A percentile compares a stretch with the other conserved stretches of the same genome.
phyloP scores from a whole-genome alignment of 371 early-diverging fungal genomes.

The Circinella umbellata region DNA sequence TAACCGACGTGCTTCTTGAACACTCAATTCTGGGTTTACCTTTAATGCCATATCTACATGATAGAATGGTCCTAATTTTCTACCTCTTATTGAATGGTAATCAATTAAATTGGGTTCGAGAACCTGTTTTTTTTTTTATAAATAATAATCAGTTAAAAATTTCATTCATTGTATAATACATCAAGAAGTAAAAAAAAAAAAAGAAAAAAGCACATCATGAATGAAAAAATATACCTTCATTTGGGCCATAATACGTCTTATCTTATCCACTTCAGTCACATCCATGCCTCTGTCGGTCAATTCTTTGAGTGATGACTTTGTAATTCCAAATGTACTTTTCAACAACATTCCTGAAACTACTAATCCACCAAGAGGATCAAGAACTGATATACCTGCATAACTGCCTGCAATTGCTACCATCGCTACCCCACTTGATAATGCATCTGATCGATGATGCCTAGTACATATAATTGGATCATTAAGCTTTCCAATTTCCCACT shows the following conservation, averaged over 20 bases:
- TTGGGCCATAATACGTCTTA: constrained; percentile 27
- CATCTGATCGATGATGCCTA: constrained; percentile 77
- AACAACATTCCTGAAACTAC: constrained; percentile 66
- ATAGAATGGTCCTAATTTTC: constrained; percentile 49
- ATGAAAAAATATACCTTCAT: constrained; percentile 23
- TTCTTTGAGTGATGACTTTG: constrained; percentile 46
- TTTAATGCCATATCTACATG: constrained; percentile 49
- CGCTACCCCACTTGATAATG: constrained; percentile 66
- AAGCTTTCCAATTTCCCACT: background rate
- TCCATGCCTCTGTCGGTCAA: constrained; percentile 49
- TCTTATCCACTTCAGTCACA: constrained; percentile 10
- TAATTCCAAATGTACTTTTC: constrained; percentile 58
- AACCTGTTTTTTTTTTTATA: no score
- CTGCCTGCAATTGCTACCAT: constrained; percentile 66
- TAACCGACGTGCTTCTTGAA: constrained; percentile 36
- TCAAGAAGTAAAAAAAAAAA: no score
- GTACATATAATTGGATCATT: background rate
- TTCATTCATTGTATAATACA: no score
- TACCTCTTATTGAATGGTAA: constrained; percentile 52
- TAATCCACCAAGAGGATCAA: constrained; percentile 73
- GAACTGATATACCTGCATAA: constrained; percentile 63
- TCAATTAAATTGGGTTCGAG: constrained; percentile 34
- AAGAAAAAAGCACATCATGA: background rate
- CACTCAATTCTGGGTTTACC: constrained; percentile 35
- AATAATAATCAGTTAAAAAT: no score